phyloP scores from a whole-genome alignment of 1,139 yeast genomes.

The Diutina catenulata region DNA sequence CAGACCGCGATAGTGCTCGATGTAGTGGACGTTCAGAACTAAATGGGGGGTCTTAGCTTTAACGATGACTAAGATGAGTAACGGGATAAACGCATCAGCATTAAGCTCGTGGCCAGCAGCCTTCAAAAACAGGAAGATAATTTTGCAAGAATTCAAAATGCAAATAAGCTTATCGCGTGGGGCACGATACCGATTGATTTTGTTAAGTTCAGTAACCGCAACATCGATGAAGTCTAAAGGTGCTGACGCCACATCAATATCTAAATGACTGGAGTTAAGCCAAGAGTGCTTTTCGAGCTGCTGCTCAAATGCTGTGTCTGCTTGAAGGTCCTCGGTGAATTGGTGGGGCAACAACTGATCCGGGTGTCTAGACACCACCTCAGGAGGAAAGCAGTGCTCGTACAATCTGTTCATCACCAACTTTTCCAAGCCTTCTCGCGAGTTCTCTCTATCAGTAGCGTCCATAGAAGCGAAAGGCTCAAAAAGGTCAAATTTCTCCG shows the following conservation, averaged over 20 bases:
- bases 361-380: constrained; percentile 23
- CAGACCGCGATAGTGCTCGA: constrained; percentile 69
- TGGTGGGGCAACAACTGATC: constrained; percentile 26
- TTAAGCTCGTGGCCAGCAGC: constrained; percentile 61
- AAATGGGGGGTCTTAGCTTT: constrained; percentile 53
- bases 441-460: constrained; percentile 50
- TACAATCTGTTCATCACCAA: constrained; percentile 82
- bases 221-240: constrained; percentile 46
- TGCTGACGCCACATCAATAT: constrained; percentile 34
- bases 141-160: constrained; percentile 81
- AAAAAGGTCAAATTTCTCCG: constrained; percentile 47
- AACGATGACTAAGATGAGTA: constrained; percentile 67
- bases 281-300: constrained; percentile 62
- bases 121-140: constrained; percentile 75
- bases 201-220: constrained; percentile 62
- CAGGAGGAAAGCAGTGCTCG: constrained; percentile 72
- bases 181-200: constrained; percentile 74
- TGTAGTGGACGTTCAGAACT: constrained; percentile 70
- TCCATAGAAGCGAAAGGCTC: constrained; percentile 70
- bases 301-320: constrained; percentile 43
- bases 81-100: constrained; percentile 88
- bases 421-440: constrained; percentile 88
- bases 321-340: constrained; percentile 41
- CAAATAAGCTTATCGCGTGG: constrained; percentile 94
- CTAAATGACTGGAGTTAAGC: constrained; percentile 73